Conservation (phyloP, 1,284 basidiomycete genomes). For the Heliocybe sulcata region DNA sequence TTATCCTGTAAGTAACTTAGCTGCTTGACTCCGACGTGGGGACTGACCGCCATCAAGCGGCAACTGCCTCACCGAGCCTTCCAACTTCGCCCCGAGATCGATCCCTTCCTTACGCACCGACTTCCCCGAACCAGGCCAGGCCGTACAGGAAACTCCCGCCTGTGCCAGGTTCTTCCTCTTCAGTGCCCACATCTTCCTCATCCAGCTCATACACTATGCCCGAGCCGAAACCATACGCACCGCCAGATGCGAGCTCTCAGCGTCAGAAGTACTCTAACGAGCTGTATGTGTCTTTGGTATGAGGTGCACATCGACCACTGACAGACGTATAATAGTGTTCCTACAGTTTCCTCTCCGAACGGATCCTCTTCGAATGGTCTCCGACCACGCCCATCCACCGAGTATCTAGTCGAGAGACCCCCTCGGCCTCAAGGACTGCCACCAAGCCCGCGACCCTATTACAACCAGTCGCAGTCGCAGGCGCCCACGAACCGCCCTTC, state of each 20-base stretch:
- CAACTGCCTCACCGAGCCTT: neutral
- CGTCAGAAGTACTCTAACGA: neutral
- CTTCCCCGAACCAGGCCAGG: constrained; percentile 15
- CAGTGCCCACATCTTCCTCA: constrained; percentile 11
- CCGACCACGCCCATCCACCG: neutral
- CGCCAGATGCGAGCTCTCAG: constrained; percentile 10
- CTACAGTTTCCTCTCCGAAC: neutral
- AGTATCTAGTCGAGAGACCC: neutral
- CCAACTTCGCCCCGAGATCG: constrained; percentile 1
- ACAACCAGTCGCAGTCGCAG: neutral
- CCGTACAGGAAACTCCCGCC: constrained; percentile 21
- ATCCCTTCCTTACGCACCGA: constrained; percentile 2
- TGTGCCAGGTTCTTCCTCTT: constrained; percentile 14
- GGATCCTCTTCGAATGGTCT: neutral
- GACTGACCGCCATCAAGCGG: neutral
- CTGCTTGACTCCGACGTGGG: neutral
- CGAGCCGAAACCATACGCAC: constrained; percentile 17
- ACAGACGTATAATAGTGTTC: neutral
- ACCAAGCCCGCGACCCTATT: neutral
- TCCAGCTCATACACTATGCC: constrained; percentile 15
- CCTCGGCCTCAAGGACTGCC: neutral
- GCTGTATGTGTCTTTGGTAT: neutral
- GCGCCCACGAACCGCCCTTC: neutral
- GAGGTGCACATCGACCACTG: neutral
- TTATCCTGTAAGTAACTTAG: neutral